Evolutionary conservation across 2,329 filamentous ascomycete species (phyloP).

Genomic region (Metarhizium rileyi): DNA sequence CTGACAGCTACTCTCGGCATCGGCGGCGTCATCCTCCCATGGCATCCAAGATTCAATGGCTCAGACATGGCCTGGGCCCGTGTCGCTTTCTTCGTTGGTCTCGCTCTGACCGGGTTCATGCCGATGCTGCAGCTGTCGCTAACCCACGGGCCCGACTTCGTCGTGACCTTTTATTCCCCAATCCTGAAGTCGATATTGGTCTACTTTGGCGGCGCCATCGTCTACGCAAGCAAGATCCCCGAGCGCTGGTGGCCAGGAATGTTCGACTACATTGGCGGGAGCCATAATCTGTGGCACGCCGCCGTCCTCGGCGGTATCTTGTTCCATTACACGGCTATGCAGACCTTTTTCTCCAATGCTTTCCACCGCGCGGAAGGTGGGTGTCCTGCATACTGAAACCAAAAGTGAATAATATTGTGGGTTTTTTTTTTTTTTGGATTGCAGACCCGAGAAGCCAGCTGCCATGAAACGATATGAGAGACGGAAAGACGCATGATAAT

Average conservation of each 20-base stretch:
- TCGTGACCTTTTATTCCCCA: conserved; percentile 80
- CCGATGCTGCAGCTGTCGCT: conserved; percentile 76
- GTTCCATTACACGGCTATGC: conserved; percentile 97
- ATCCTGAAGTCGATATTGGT: conserved; percentile 79
- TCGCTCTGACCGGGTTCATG: conserved; percentile 80
- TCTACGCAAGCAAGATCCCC: conserved; percentile 88
- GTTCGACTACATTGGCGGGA: conserved; percentile 92
- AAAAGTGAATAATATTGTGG: background rate
- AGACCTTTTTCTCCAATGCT: conserved; percentile 77
- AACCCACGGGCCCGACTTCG: conserved; percentile 69
- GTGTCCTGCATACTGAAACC: conserved; percentile 42
- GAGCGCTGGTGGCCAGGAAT: conserved; percentile 87
- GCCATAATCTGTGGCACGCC: conserved; percentile 95
- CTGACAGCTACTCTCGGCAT: conserved; percentile 73
- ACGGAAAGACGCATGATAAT: background rate
- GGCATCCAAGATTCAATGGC: conserved; percentile 92
- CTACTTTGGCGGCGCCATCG: conserved; percentile 72
- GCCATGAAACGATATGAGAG: background rate
- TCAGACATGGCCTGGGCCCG: conserved; percentile 87
- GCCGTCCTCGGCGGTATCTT: conserved; percentile 90
- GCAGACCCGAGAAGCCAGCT: background rate
- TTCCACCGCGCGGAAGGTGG: conserved; percentile 57
- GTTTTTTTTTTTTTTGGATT: background rate
- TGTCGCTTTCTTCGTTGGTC: conserved; percentile 81
- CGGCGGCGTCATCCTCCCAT: conserved; percentile 83